Percentiles rank a stretch among this genome's conserved stretches.
These are phyloP conservation scores for Zygosaccharomyces sapae DNA, from an alignment of 1,139 yeast species.

Conservation along the genomic window DNA sequence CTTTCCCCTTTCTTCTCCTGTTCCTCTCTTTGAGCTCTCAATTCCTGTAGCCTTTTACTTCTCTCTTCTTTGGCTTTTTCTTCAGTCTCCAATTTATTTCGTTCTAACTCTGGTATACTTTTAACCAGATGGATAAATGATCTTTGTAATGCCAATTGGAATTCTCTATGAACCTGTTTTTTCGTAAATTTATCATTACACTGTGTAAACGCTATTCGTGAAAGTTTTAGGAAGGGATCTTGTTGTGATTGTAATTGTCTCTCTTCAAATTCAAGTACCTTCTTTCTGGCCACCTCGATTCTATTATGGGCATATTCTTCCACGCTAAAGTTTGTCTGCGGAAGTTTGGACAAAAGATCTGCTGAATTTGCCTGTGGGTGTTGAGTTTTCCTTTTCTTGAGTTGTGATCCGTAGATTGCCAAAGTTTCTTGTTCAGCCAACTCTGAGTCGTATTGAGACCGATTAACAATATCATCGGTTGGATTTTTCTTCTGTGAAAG, in stretches of 20 bases:
- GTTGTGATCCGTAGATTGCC: constrained; percentile 18
- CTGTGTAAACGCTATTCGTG: constrained; percentile 18
- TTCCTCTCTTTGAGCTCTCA: constrained; percentile 13
- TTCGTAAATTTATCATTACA: constrained; percentile 14
- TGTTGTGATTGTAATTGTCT: constrained; percentile 27
- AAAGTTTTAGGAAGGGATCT: constrained; percentile 29
- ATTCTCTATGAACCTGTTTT: constrained; percentile 15
- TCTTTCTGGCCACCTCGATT: constrained; percentile 33
- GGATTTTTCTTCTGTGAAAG: constrained; percentile 39
- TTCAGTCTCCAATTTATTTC: constrained; percentile 14
- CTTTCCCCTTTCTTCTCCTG: constrained; percentile 16
- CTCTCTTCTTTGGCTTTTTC: constrained; percentile 18
- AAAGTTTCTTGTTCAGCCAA: constrained; percentile 20
- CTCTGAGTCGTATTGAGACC: constrained; percentile 11
- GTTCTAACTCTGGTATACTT: constrained; percentile 14
- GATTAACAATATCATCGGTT: constrained; percentile 4
- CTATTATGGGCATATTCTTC: constrained; percentile 53
- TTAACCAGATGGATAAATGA: constrained; percentile 15
- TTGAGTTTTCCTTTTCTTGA: constrained; percentile 9
- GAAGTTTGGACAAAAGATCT: constrained; percentile 18
- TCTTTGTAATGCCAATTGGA: constrained; percentile 13
- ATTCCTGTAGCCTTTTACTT: constrained; percentile 15
- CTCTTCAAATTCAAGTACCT: constrained; percentile 34
- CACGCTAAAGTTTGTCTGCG: constrained; percentile 46
- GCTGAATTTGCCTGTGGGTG: constrained; percentile 3